Evolutionary conservation across 768 basidiomycete species (phyloP).

Genomic region (Dioszegia crocea): DNA sequence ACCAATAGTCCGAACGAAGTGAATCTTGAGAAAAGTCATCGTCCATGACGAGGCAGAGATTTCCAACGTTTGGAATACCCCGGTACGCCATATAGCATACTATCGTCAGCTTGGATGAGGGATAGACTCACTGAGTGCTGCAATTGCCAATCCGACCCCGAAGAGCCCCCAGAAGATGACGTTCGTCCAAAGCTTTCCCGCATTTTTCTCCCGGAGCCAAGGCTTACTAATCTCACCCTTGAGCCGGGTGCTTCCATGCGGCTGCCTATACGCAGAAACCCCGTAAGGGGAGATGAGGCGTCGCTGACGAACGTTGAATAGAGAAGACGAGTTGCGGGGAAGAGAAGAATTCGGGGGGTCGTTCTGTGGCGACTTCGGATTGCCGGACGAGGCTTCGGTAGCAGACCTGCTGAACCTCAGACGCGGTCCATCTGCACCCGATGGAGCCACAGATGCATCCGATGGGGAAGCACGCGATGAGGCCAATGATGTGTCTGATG

Average conservation of each 20-base stretch:
- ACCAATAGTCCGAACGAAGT: constrained; percentile 59
- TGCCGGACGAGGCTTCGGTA: too few species aligned
- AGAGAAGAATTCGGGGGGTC: too few species aligned
- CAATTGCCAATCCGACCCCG: constrained; percentile 50
- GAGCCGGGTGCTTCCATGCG: constrained; percentile 26
- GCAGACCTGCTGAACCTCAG: too few species aligned
- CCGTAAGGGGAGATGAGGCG: too few species aligned
- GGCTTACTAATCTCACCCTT: constrained; percentile 52
- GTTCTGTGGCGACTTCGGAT: too few species aligned
- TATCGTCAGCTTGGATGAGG: background rate
- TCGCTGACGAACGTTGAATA: too few species aligned
- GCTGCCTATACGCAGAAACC: too few species aligned
- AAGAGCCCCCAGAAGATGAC: constrained; percentile 54
- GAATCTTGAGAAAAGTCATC: constrained; percentile 59
- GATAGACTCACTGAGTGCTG: background rate
- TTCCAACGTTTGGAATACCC: constrained; percentile 48
- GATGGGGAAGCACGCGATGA: too few species aligned
- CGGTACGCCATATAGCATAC: constrained; percentile 54
- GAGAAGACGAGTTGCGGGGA: too few species aligned
- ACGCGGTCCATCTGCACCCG: too few species aligned
- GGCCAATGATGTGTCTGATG: too few species aligned
- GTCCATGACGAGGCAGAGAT: constrained; percentile 60
- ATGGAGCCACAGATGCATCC: too few species aligned
- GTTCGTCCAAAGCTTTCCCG: constrained; percentile 52
- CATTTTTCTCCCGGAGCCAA: constrained; percentile 52